These are phyloP conservation scores for Emericellopsis terricola DNA, from an alignment of 495 filamentous ascomycete species.

Conservation along the genomic window DNA sequence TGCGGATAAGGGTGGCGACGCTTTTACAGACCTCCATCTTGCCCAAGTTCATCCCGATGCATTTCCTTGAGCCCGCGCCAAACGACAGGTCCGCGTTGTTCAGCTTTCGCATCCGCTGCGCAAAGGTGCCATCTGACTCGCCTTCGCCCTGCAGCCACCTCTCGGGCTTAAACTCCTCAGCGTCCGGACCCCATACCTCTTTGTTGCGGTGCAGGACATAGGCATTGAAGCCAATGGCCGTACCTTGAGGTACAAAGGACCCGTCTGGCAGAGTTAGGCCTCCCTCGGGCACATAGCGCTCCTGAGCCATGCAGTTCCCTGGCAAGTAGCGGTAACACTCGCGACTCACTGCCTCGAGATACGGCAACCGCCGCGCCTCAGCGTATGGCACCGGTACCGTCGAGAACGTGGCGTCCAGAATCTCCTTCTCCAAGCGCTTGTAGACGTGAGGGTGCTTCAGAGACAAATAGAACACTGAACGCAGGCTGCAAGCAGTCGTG, in stretches of 20 bases:
- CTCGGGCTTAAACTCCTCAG: slow-evolving; percentile 30
- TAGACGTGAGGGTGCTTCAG: slow-evolving; percentile 25
- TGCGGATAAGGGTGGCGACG: slow-evolving; percentile 26
- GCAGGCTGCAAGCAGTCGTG: slow-evolving; percentile 31
- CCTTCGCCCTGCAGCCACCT: slow-evolving; percentile 24
- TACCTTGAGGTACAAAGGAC: slow-evolving; percentile 31
- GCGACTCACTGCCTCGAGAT: slow-evolving; percentile 36
- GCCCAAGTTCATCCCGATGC: slow-evolving; percentile 36
- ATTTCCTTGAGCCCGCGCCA: slow-evolving; percentile 32
- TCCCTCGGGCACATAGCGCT: slow-evolving; percentile 31
- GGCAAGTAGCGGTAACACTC: slow-evolving; percentile 32
- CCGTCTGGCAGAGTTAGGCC: slow-evolving; percentile 33
- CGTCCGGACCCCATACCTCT: slow-evolving; percentile 28
- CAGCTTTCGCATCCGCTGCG: slow-evolving; percentile 11
- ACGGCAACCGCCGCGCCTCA: slow-evolving; percentile 6
- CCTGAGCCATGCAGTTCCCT: slow-evolving; percentile 17
- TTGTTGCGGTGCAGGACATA: slow-evolving; percentile 34
- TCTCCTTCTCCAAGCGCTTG: slow-evolving; percentile 18
- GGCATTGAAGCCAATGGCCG: slow-evolving; percentile 31
- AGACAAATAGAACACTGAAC: slow-evolving; percentile 31
- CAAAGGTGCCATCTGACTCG: slow-evolving; percentile 9
- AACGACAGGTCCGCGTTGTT: slow-evolving; percentile 21
- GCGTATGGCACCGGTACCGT: slow-evolving; percentile 5
- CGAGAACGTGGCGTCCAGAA: slow-evolving; percentile 9
- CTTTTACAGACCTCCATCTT: slow-evolving; percentile 41